Conservation (phyloP, 208 protist species). For the Crithidia bombi region DNA sequence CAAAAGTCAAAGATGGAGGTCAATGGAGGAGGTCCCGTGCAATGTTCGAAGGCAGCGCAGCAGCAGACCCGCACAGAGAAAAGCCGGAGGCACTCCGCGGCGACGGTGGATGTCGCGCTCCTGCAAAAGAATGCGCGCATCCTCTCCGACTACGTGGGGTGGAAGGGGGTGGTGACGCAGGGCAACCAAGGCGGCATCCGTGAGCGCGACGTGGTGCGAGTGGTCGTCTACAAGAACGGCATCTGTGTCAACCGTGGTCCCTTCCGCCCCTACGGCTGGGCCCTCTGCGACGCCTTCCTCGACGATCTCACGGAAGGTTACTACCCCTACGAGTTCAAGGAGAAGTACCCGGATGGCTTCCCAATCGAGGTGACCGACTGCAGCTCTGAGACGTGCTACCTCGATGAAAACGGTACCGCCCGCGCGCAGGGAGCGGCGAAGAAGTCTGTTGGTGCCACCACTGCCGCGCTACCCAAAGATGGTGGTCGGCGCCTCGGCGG, state of each 20-base stretch:
- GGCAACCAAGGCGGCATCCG: conserved; percentile 69
- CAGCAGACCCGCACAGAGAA: neutral
- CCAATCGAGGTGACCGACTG: conserved; percentile 86
- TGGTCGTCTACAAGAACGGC: conserved; percentile 89
- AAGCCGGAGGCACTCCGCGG: neutral
- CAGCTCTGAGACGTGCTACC: conserved; percentile 37
- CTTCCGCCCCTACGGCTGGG: conserved; percentile 90
- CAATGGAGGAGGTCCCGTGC: neutral
- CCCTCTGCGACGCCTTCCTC: conserved; percentile 87
- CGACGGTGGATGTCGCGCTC: conserved; percentile 61
- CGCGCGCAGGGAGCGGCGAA: neutral
- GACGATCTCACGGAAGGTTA: conserved; percentile 92
- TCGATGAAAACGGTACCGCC: conserved; percentile 4
- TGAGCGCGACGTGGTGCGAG: conserved; percentile 77
- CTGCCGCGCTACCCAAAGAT: neutral
- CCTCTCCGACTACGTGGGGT: conserved; percentile 86
- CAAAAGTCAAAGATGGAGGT: conserved; percentile 14
- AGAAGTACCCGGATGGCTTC: conserved; percentile 92
- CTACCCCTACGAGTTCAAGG: conserved; percentile 94
- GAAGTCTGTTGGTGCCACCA: neutral
- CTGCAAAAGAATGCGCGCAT: conserved; percentile 79
- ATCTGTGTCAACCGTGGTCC: conserved; percentile 89
- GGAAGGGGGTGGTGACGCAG: conserved; percentile 62
- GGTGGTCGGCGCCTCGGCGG: conserved; percentile 42
- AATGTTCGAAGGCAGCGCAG: neutral